phyloP scores from a whole-genome alignment of 768 basidiomycete species.

The Kondoa subrosea region DNA sequence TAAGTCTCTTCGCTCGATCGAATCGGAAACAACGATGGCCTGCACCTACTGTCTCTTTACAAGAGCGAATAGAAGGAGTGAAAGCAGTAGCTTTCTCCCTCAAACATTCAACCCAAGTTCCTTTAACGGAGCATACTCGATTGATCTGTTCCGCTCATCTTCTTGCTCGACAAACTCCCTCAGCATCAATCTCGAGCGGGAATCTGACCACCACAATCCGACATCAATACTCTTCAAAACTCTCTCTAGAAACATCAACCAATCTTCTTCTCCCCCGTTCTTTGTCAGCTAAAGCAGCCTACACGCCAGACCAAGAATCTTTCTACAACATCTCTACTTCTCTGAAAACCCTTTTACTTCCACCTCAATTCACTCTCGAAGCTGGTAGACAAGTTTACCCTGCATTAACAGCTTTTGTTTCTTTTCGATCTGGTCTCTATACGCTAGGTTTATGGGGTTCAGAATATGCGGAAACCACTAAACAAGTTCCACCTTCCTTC shows the following conservation, averaged over 20 bases:
- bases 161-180: constrained; percentile 29
- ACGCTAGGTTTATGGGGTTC: constrained; percentile 32
- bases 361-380: constrained; percentile 31
- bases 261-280: constrained; percentile 37
- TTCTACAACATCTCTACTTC: constrained; percentile 28
- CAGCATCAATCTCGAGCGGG: constrained; percentile 28
- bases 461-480: constrained; percentile 1
- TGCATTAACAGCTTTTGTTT: constrained; percentile 32
- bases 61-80: not conserved
- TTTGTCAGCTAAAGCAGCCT: constrained; percentile 38
- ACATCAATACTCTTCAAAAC: constrained; percentile 17
- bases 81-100: not conserved
- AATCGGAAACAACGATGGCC: not conserved
- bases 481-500: constrained; percentile 19
- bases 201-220: constrained; percentile 49
- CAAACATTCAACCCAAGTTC: not conserved
- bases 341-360: constrained; percentile 27
- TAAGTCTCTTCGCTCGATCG: not conserved
- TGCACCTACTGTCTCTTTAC: not conserved
- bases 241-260: constrained; percentile 21
- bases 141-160: constrained; percentile 28
- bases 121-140: constrained; percentile 7
- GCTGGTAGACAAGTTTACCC: constrained; percentile 31
- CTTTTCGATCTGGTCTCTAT: constrained; percentile 30
- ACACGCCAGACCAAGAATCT: constrained; percentile 35